Percentiles rank a stretch among this genome's conserved stretches.
Conservation (phyloP, 192 early-diverging fungal genomes). For the Backusella macrospora region DNA sequence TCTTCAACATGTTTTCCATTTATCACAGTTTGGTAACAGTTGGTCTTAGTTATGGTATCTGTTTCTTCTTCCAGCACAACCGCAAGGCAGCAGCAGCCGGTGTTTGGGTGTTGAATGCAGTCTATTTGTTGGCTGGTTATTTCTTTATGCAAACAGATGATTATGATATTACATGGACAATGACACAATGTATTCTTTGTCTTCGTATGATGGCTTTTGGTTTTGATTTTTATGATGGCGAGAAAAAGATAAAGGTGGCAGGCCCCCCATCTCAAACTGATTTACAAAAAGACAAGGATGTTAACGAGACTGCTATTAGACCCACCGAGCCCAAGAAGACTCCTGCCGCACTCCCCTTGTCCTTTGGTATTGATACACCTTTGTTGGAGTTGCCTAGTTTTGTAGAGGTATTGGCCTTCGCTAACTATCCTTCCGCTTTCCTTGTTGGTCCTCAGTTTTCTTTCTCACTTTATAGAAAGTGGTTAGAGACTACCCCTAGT, state of each 20-base stretch:
- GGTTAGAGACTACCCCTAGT: neutral
- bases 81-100: slow-evolving; percentile 37
- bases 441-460: slow-evolving; percentile 67
- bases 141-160: slow-evolving; percentile 48
- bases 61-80: slow-evolving; percentile 36
- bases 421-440: slow-evolving; percentile 60
- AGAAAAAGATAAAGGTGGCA: neutral
- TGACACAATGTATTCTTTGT: slow-evolving; percentile 65
- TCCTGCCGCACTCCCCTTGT: slow-evolving; percentile 32
- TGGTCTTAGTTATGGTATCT: slow-evolving; percentile 46
- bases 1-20: slow-evolving; percentile 50
- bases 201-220: slow-evolving; percentile 64
- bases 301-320: neutral
- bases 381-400: slow-evolving; percentile 48
- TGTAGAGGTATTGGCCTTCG: slow-evolving; percentile 51
- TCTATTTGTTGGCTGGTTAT: slow-evolving; percentile 53
- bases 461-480: slow-evolving; percentile 52
- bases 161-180: slow-evolving; percentile 65
- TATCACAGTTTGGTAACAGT: slow-evolving; percentile 55
- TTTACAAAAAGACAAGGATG: neutral
- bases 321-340: neutral
- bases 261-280: neutral
- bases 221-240: slow-evolving; percentile 63
- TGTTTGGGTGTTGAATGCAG: slow-evolving; percentile 54
- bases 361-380: slow-evolving; percentile 52